These are phyloP conservation scores for Mangifera indica DNA, from an alignment of 345 rosid species.

Conservation along the genomic window DNA sequence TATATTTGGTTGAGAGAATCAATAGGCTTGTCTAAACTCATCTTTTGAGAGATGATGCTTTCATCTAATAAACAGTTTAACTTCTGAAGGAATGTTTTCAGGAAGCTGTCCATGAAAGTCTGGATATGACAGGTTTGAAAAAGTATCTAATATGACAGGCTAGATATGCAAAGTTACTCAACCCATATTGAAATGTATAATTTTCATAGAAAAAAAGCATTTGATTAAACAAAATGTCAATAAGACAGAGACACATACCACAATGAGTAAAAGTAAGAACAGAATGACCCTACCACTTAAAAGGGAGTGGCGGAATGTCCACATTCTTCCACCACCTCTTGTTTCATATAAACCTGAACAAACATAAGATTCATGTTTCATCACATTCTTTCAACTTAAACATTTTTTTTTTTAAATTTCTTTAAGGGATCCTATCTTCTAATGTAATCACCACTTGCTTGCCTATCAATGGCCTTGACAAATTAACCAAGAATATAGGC, in stretches of 20 bases:
- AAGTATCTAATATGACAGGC: background rate
- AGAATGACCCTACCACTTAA: constrained; percentile 3
- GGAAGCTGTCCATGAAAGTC: background rate
- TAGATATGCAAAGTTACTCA: background rate
- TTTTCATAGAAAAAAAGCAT: background rate
- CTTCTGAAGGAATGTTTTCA: background rate
- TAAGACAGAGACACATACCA: constrained; percentile 5
- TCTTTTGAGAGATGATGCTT: no score
- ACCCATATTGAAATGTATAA: background rate
- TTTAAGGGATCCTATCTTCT: background rate
- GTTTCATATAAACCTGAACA: constrained; percentile 8
- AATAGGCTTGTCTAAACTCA: no score
- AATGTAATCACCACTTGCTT: background rate
- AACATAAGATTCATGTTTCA: constrained; percentile 6
- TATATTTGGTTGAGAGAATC: no score
- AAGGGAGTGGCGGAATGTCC: constrained; percentile 19
- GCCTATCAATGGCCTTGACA: background rate
- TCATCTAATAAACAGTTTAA: background rate
- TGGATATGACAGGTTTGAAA: background rate
- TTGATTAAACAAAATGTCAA: background rate
- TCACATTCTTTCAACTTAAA: constrained; percentile 23
- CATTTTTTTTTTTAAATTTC: constrained; percentile 20
- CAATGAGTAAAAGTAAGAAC: background rate
- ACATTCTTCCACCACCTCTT: constrained; percentile 19
- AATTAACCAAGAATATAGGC: background rate